Evolutionary conservation across 495 filamentous ascomycete genomes (phyloP).

Genomic region (Paragyromitra xinjiangensis): DNA sequence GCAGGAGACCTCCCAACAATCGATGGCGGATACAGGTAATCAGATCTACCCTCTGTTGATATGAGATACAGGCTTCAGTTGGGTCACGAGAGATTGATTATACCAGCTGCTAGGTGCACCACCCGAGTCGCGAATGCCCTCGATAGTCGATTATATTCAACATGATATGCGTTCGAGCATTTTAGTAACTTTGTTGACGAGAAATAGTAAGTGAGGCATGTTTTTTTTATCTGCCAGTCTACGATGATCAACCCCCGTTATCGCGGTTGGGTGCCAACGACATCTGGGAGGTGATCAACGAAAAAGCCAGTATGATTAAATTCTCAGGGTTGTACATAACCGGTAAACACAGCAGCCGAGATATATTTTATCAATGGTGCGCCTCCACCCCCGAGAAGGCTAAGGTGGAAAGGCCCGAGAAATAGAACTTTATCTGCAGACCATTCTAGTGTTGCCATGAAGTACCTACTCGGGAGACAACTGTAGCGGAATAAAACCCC

Average conservation of each 20-base stretch:
- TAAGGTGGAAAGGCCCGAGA: neutral
- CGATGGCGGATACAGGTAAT: slow-evolving; percentile 2
- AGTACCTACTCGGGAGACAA: slow-evolving; percentile 12
- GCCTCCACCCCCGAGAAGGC: neutral
- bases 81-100: neutral
- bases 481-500: slow-evolving; percentile 9
- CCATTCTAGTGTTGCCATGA: neutral
- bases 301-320: neutral
- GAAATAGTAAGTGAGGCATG: neutral
- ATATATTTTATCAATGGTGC: neutral
- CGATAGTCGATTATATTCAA: no score
- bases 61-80: neutral
- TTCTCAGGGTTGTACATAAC: neutral
- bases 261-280: neutral
- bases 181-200: neutral
- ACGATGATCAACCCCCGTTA: neutral
- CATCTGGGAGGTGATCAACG: neutral
- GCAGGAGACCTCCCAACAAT: slow-evolving; percentile 1
- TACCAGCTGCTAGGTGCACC: neutral
- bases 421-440: neutral
- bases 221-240: neutral
- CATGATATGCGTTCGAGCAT: neutral
- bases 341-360: neutral
- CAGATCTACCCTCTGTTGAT: neutral
- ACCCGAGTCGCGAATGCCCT: neutral